Conservation (phyloP, 371 early-diverging fungal genomes). For the Saksenaea oblongispora region DNA sequence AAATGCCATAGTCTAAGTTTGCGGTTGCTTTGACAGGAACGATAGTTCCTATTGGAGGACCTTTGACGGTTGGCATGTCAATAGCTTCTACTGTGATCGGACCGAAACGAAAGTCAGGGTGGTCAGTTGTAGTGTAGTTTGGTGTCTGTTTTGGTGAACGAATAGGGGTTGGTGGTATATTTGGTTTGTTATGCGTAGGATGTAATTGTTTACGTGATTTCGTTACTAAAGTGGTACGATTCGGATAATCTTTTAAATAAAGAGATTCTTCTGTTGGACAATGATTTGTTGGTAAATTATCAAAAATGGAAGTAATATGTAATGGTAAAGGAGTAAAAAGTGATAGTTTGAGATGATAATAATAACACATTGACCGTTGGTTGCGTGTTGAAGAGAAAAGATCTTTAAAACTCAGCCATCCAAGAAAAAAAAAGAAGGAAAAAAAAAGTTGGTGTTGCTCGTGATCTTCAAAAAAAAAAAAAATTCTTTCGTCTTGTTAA, state of each 20-base stretch:
- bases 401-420: background rate
- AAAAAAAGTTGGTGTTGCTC: too few relatives aligned
- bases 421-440: too few relatives aligned
- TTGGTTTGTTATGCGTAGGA: constrained; percentile 1
- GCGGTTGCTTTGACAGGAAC: background rate
- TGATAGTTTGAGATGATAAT: constrained; percentile 45
- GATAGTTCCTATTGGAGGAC: constrained; percentile 16
- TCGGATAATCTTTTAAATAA: constrained; percentile 1
- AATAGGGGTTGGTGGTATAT: constrained; percentile 33
- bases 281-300: constrained; percentile 7
- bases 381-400: constrained; percentile 4
- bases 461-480: background rate
- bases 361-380: constrained; percentile 41
- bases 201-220: constrained; percentile 10
- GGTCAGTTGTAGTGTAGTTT: constrained; percentile 11
- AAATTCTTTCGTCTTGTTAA: background rate
- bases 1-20: constrained; percentile 51
- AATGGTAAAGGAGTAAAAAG: constrained; percentile 24
- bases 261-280: background rate
- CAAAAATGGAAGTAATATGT: constrained; percentile 6
- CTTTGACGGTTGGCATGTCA: constrained; percentile 7
- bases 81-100: constrained; percentile 24
- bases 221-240: constrained; percentile 8
- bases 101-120: constrained; percentile 37
- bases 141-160: constrained; percentile 8